Base-by-base conservation (phyloP, 306 rosid species). In the Casuarina equisetifolia region DNA sequence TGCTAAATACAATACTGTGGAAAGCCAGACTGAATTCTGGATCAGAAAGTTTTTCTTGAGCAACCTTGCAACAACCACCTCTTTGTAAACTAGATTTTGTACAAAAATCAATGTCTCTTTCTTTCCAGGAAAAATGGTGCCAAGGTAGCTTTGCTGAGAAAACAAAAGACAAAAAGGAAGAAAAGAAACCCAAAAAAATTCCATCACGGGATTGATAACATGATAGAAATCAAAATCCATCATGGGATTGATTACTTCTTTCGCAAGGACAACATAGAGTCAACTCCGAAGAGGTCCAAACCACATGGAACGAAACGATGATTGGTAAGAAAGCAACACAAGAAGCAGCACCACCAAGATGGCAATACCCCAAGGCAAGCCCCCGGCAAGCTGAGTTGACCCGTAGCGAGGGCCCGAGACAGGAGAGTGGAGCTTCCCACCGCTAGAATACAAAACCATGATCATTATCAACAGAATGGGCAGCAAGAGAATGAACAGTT, bases 351-450 rank as follows among this genome's bases (percentile, higher is more conserved):
- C 61, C 68, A 85, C 70, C 62, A 88, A 68, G 59, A 82, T 20
- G 54, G 85, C 88, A 32, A 90, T 81, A 9, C 90, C 85, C 92
- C 83, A 86, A 2, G 91, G 84, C n/a, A 83, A 80, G 76, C 64
- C 19, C n/a, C 80, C 74, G 0, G 83, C 72, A 48, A 19, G 77
- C 6, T 85, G 80, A 54, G 40, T n/a, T 32, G 70, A 51, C 20
- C 53, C 70, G 6, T 66, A 79, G 9, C 70, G 69, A 7, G 77
- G 19, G 13, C 20, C 82, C 9, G 69, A 78, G 66, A 70, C 50
- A 40, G 69, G 62, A 20, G 84, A 87, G 81, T 75, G 75, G 73
- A 86, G 62, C 54, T 80, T 76, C 79, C 88, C 51, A 0, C 44
- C 40, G 0, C 84, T 54, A 19, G 94, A 87, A 84, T 84, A 80